phyloP scores from a whole-genome alignment of 176 grass and related monocot genomes.

The Avena sativa region DNA sequence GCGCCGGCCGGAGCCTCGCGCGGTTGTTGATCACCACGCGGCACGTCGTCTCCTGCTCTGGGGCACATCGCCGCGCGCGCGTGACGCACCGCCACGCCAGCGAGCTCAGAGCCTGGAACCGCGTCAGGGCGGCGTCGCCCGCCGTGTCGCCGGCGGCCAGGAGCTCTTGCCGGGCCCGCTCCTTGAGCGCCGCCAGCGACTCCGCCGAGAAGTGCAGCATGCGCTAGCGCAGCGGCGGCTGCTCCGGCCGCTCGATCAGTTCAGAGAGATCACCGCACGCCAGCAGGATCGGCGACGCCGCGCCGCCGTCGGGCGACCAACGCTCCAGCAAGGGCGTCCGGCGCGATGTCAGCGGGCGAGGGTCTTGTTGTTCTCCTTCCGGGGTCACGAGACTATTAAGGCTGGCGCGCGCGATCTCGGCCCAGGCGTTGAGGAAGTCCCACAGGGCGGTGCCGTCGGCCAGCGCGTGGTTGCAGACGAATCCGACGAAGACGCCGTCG shows the following conservation, averaged over 20 bases:
- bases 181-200: neutral
- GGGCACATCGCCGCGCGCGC: neutral
- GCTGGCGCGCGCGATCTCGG: neutral
- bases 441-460: neutral
- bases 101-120: slow-evolving; percentile 52
- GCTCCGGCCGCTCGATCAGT: neutral
- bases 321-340: neutral
- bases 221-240: neutral
- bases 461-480: neutral
- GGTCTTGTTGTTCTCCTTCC: neutral
- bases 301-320: neutral
- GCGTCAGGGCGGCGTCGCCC: slow-evolving; percentile 45
- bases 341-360: neutral
- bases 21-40: neutral
- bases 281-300: neutral
- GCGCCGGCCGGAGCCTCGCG: neutral
- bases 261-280: neutral
- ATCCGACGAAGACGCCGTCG: neutral
- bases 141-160: neutral
- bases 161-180: neutral
- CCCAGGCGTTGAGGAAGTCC: neutral
- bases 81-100: slow-evolving; percentile 53
- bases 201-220: neutral
- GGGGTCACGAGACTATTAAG: neutral
- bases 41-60: neutral